Evolutionary conservation across 2,329 filamentous ascomycete species (phyloP).

Genomic region (Gremmenia infestans): DNA sequence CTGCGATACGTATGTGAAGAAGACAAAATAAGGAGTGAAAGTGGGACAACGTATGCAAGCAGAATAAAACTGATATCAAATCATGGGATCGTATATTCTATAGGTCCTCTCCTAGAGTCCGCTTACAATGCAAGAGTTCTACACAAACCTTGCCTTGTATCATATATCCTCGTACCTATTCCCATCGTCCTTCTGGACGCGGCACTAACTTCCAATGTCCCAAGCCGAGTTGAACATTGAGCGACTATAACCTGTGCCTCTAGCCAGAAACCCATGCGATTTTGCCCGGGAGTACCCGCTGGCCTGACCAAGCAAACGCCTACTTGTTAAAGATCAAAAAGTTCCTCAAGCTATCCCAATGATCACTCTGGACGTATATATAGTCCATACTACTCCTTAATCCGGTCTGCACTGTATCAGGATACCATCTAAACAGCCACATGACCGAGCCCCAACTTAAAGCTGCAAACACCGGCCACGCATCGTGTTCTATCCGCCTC

Average conservation of each 20-base stretch:
- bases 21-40: background rate
- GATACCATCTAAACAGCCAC: conserved; percentile 90
- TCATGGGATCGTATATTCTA: conserved; percentile 16
- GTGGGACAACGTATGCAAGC: background rate
- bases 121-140: conserved; percentile 7
- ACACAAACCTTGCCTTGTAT: background rate
- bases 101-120: background rate
- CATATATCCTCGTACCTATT: background rate
- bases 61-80: background rate
- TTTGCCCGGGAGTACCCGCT: no score
- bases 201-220: no score
- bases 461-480: conserved; percentile 90
- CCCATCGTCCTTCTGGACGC: background rate
- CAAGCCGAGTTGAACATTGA: no score
- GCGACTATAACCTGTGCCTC: no score
- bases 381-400: conserved; percentile 95
- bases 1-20: background rate
- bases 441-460: conserved; percentile 91
- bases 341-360: conserved; percentile 82
- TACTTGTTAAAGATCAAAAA: conserved; percentile 80
- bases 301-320: background rate
- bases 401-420: conserved; percentile 85
- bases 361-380: conserved; percentile 85
- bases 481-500: conserved; percentile 56
- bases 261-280: no score